Conservation (phyloP, 176 grass and related monocot genomes). For the Typha latifolia region DNA sequence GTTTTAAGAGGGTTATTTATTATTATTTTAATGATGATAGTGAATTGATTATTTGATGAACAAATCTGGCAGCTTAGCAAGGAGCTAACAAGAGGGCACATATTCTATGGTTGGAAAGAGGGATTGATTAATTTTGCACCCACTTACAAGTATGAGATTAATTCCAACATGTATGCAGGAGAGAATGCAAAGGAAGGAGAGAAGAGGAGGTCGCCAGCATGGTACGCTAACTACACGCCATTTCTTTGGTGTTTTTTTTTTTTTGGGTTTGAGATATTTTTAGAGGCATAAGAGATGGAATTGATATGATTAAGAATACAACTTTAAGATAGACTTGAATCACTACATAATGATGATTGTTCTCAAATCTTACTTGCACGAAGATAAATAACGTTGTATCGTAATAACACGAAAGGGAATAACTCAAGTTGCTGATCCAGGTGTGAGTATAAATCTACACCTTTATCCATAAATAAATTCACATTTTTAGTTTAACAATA, state of each 20-base stretch:
- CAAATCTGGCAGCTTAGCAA: conserved; percentile 35
- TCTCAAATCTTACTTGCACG: too few relatives aligned
- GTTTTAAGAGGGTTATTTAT: neutral
- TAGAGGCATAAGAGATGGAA: too few relatives aligned
- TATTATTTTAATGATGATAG: neutral
- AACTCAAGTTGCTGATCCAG: too few relatives aligned
- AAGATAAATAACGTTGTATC: too few relatives aligned
- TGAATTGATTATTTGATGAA: conserved; percentile 2
- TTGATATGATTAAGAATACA: too few relatives aligned
- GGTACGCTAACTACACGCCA: conserved; percentile 24
- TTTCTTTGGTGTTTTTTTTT: neutral
- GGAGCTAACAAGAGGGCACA: conserved; percentile 45
- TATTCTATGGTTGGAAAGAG: conserved; percentile 62
- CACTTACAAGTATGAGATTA: conserved; percentile 54
- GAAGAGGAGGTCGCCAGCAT: conserved; percentile 61
- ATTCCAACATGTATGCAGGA: conserved; percentile 48
- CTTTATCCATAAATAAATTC: too few relatives aligned
- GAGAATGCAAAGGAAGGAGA: conserved; percentile 35
- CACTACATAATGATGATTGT: too few relatives aligned
- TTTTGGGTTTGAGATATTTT: too few relatives aligned
- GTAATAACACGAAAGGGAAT: too few relatives aligned
- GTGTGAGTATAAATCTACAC: too few relatives aligned
- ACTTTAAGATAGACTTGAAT: too few relatives aligned
- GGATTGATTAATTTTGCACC: conserved; percentile 45
- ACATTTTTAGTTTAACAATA: too few relatives aligned